Base-by-base conservation (phyloP, 345 rosid species). In the Salix arbutifolia region DNA sequence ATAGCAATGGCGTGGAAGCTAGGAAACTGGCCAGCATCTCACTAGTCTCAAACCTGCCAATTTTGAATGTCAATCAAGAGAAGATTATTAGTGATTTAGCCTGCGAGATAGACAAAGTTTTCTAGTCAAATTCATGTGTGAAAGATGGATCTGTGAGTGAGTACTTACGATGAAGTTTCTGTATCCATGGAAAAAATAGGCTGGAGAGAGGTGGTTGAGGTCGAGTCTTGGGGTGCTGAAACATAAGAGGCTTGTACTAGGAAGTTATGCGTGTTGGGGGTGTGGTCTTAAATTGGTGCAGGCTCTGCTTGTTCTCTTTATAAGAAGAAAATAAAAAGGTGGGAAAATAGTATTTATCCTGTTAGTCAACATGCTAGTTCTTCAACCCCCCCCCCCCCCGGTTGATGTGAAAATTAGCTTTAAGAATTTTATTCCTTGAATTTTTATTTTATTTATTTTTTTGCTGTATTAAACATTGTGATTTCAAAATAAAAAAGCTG, bases 21-120 rank as follows among this genome's bases (percentile, higher is more conserved):
- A 95, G 23, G 76, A 87, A 84, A 30, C 42, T 79, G 11, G 97
- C 97, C 72, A 86, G 84, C 80, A 89, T 78, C 90, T 93, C 99
- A 79, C 96, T 90, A 67, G 88, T 87, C 85, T 93, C 99, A 74
- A 91, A 90, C 75, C 92, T 83, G 81, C 64, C 30, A 21, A 3
- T 7, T 60, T 21, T 13, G 44, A 17, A 44, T 33, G 7, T 4
- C 17, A 21, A 71, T 18, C 23, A 21, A 71, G 40, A 71, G 28
- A 25, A 40, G 11, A 37, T 5, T 21, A 13, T 12, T 25, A 38
- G 42, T 18, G 18, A 68, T 35, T 40, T 25, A 30, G 65, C 17
- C 18, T 18, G 23, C n/a, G 11, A 28, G 68, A 73, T 26, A 2
- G 3, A 50, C 25, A 14, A 35, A 23, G 9, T 28, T 25, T 48